Conservation (phyloP, 1,284 basidiomycete genomes). For the Trichosporon faecale region DNA sequence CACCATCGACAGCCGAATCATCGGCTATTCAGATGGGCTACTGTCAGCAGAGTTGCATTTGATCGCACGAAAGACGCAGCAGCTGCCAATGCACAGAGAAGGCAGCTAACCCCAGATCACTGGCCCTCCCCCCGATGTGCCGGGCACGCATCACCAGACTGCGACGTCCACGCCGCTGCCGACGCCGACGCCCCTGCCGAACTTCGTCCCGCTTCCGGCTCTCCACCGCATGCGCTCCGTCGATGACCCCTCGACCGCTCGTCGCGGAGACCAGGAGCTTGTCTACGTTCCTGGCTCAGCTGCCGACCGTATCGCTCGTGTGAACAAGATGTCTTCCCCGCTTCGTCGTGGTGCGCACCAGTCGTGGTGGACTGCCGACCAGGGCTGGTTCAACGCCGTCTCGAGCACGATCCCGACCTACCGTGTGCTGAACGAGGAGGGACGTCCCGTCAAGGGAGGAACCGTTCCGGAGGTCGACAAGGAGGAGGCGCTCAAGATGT, state of each 20-base stretch:
- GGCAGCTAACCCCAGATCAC: conserved; percentile 39
- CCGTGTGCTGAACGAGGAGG: conserved; percentile 73
- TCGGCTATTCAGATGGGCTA: too few species aligned
- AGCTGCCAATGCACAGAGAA: too few species aligned
- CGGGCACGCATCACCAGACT: conserved; percentile 29
- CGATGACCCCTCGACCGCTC: conserved; percentile 25
- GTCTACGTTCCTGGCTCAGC: conserved; percentile 42
- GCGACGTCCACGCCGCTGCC: conserved; percentile 32
- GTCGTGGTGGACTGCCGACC: conserved; percentile 48
- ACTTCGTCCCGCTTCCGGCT: conserved; percentile 29
- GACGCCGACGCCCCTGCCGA: conserved; percentile 43
- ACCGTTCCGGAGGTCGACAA: conserved; percentile 70
- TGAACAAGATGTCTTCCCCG: conserved; percentile 39
- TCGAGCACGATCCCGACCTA: conserved; percentile 65
- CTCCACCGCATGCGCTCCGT: conserved; percentile 24
- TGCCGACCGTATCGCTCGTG: conserved; percentile 37
- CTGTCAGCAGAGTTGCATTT: too few species aligned
- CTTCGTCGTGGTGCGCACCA: conserved; percentile 48
- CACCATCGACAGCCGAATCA: too few species aligned
- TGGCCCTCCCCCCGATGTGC: conserved; percentile 42
- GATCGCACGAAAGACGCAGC: too few species aligned
- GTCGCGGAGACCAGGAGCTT: conserved; percentile 22
- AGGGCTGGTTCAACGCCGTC: conserved; percentile 51
- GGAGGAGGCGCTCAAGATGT: conserved; percentile 68
- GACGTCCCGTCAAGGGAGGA: conserved; percentile 67